These are phyloP conservation scores for Cercospora nicotianae DNA, from an alignment of 2,329 filamentous ascomycete genomes.

Conservation along the genomic window DNA sequence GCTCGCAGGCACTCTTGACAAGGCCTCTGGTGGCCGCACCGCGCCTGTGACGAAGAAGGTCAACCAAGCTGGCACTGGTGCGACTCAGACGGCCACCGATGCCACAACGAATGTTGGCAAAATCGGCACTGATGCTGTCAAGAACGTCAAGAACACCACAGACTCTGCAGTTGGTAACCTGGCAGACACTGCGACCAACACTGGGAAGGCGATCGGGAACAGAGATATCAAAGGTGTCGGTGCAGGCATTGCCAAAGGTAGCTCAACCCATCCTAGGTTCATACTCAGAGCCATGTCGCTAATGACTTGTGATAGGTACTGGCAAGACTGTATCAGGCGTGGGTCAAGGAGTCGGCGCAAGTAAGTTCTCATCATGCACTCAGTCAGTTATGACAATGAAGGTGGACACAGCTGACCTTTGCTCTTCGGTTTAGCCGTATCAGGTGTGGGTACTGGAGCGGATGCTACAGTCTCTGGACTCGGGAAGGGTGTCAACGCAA, in stretches of 20 bases:
- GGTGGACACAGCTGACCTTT: neutral
- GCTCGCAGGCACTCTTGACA: slow-evolving; percentile 36
- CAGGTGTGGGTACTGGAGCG: slow-evolving; percentile 15
- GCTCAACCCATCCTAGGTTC: neutral
- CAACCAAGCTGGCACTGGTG: slow-evolving; percentile 38
- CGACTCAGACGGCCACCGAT: slow-evolving; percentile 38
- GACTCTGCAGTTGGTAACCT: slow-evolving; percentile 33
- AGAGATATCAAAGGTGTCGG: slow-evolving; percentile 37
- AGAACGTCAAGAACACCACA: slow-evolving; percentile 39
- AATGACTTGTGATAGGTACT: slow-evolving; percentile 20
- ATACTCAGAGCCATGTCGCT: neutral
- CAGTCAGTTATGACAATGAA: neutral
- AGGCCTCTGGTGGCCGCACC: slow-evolving; percentile 36
- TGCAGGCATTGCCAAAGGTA: slow-evolving; percentile 25
- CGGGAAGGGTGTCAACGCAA: slow-evolving; percentile 31
- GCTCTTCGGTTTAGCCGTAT: slow-evolving; percentile 4
- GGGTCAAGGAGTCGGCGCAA: slow-evolving; percentile 25
- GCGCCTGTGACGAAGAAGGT: slow-evolving; percentile 38
- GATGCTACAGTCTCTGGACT: slow-evolving; percentile 21
- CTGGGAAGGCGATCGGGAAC: slow-evolving; percentile 29
- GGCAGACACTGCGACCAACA: slow-evolving; percentile 33
- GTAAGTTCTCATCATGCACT: neutral
- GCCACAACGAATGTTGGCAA: slow-evolving; percentile 42
- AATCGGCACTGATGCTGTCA: slow-evolving; percentile 35
- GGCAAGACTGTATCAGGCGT: slow-evolving; percentile 31